Conservation (phyloP, 306 rosid genomes). For the Quercus gilva region DNA sequence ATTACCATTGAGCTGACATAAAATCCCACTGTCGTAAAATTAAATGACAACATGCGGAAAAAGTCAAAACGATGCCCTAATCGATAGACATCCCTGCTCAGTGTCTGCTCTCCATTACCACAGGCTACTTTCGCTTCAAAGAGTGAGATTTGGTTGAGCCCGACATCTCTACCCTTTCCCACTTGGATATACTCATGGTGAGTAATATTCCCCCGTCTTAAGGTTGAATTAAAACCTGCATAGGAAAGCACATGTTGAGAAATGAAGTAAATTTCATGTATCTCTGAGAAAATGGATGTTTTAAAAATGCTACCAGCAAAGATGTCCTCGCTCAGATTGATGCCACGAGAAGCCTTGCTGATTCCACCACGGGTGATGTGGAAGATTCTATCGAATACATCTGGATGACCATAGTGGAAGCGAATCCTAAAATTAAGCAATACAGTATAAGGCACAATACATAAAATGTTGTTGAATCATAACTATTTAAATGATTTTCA, state of each 20-base stretch:
- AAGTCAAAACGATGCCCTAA: slow-evolving; percentile 97
- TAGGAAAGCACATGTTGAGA: slow-evolving; percentile 19
- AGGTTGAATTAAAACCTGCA: slow-evolving; percentile 84
- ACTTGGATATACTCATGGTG: slow-evolving; percentile 98
- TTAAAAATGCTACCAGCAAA: slow-evolving; percentile 76
- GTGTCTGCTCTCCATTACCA: slow-evolving; percentile 91
- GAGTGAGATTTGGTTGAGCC: slow-evolving; percentile 94
- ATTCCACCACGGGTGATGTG: slow-evolving; percentile 98
- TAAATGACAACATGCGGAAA: slow-evolving; percentile 90
- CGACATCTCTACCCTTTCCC: slow-evolving; percentile 98
- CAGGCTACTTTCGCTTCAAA: slow-evolving; percentile 98
- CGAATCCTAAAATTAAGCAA: slow-evolving; percentile 69
- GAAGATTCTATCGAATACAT: slow-evolving; percentile 95
- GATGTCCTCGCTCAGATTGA: slow-evolving; percentile 95
- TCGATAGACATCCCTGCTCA: slow-evolving; percentile 91
- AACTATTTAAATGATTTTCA: neutral
- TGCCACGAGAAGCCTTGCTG: slow-evolving; percentile 97
- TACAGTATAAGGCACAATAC: slow-evolving; percentile 10
- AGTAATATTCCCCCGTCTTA: slow-evolving; percentile 89
- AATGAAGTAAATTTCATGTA: slow-evolving; percentile 17
- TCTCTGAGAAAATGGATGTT: slow-evolving; percentile 10
- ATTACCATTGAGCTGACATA: slow-evolving; percentile 85
- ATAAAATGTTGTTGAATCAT: neutral
- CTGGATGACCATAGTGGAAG: slow-evolving; percentile 98
- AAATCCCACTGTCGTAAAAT: slow-evolving; percentile 88